These are phyloP conservation scores for Trichothecium sympodiale DNA, from an alignment of 2,329 filamentous ascomycete species.

Conservation along the genomic window DNA sequence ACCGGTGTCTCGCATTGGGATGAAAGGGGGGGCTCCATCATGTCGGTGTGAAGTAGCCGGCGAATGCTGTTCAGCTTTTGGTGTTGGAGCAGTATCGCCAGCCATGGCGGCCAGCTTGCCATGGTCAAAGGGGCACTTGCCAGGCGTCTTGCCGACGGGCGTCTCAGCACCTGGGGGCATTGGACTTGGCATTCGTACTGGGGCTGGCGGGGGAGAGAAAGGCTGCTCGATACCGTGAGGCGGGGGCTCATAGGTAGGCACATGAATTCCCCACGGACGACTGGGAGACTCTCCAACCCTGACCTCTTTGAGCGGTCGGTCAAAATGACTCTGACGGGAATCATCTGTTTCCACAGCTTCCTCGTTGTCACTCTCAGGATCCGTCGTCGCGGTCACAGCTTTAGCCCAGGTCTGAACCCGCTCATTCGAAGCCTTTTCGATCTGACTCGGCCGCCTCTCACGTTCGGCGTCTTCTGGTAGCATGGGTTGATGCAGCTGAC, in stretches of 20 bases:
- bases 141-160: constrained; percentile 16
- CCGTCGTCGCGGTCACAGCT: constrained; percentile 48
- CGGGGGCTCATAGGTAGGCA: constrained; percentile 47
- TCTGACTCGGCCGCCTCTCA: constrained; percentile 27
- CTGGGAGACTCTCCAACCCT: constrained; percentile 90
- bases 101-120: constrained; percentile 29
- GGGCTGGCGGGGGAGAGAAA: constrained; percentile 46
- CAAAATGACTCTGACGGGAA: constrained; percentile 64
- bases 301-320: constrained; percentile 76
- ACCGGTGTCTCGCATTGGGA: no score
- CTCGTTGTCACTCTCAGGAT: constrained; percentile 20
- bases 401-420: constrained; percentile 82
- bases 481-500: constrained; percentile 79
- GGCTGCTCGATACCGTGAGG: constrained; percentile 27
- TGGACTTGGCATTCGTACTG: constrained; percentile 37
- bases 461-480: constrained; percentile 50
- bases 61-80: no score
- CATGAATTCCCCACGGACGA: constrained; percentile 82
- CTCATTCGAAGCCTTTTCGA: constrained; percentile 47
- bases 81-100: background rate
- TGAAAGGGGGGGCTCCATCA: constrained; percentile 5
- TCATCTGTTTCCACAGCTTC: constrained; percentile 24
- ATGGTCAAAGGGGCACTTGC: constrained; percentile 51
- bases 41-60: constrained; percentile 11
- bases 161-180: constrained; percentile 13